Conservation (phyloP, 1,139 yeast genomes). For the Arxiozyma bovina region DNA sequence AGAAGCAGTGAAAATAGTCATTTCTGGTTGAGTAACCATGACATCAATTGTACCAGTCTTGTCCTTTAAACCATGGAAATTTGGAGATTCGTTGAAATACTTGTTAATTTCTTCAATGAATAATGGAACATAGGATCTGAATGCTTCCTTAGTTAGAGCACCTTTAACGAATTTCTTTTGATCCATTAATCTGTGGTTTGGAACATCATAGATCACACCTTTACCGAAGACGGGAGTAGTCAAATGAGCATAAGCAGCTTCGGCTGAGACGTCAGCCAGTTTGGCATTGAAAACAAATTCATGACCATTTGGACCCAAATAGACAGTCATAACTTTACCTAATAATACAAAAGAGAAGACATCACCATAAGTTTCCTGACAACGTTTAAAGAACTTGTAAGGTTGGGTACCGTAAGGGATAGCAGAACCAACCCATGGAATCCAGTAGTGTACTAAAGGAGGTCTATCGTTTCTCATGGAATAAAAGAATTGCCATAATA, state of each 20-base stretch:
- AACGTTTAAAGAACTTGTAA: constrained; percentile 72
- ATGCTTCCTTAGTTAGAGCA: constrained; percentile 80
- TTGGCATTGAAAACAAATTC: constrained; percentile 92
- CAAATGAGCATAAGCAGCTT: constrained; percentile 88
- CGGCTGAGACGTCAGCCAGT: constrained; percentile 85
- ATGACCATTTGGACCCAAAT: constrained; percentile 94
- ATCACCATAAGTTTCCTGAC: constrained; percentile 81
- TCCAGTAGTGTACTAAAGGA: constrained; percentile 85
- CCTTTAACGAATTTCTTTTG: constrained; percentile 94
- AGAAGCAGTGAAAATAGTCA: constrained; percentile 93
- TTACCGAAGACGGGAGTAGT: constrained; percentile 97
- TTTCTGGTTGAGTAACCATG: constrained; percentile 82
- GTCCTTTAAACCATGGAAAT: constrained; percentile 22
- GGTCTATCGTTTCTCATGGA: constrained; percentile 69
- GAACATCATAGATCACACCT: constrained; percentile 95
- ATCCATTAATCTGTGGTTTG: constrained; percentile 90
- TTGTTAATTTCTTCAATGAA: constrained; percentile 67
- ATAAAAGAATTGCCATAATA: constrained; percentile 62
- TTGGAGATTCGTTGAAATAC: constrained; percentile 48
- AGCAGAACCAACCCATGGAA: constrained; percentile 95
- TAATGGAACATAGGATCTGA: constrained; percentile 77
- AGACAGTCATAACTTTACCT: constrained; percentile 92
- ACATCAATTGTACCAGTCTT: constrained; percentile 41
- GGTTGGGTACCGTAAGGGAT: constrained; percentile 86
- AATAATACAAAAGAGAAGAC: constrained; percentile 80